Evolutionary conservation across 2,329 filamentous ascomycete species (phyloP), one percentile per base, ranked within the genome.

Genomic region (Cucurbitaria berberidis): DNA sequence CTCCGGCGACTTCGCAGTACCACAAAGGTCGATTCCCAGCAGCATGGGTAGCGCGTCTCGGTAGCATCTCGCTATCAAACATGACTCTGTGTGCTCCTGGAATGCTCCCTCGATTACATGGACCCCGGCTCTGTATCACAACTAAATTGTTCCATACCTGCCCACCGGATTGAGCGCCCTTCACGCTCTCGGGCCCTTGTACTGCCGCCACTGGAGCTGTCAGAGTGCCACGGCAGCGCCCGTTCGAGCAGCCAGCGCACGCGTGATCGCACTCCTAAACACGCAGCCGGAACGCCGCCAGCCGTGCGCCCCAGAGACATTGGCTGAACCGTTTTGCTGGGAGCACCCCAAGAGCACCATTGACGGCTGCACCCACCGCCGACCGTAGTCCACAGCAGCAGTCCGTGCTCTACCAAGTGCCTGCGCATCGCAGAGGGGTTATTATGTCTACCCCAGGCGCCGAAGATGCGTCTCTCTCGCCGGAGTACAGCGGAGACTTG

Each of bases 361-460:
- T 73, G 68, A 72, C 73, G 74, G 70, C 67, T 73, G 64, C 63
- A 66, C 69, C 66, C 72, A 71, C 67, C 64, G 69, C 58, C 66
- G 74, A 74, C 74, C 76, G 74, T 76, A 74, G 66, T 66, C 67
- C 68, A 71, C 70, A 68, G 63, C 64, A 70, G 61, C 56, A 64
- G 48, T 67, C 63, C 63, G 74, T 72, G 70, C 71, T 60, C 66
- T 56, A 57, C 57, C 57, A 36, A 34, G 56, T 54, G 59, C 59
- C 58, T 59, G 64, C 59, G 60, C 58, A 56, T 51, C 59, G 53
- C 48, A 64, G 66, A 65, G 66, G 69, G 63, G 62, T 76, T 78
- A 80, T 77, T 74, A 81, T 80, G 78, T 73, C 74, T 62, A 72
- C 78, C 75, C 76, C 78, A 68, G 77, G 77, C 73, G 75, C 69